These are phyloP conservation scores for Aspergillus diversus DNA, from an alignment of 495 filamentous ascomycete species.

Conservation along the genomic window DNA sequence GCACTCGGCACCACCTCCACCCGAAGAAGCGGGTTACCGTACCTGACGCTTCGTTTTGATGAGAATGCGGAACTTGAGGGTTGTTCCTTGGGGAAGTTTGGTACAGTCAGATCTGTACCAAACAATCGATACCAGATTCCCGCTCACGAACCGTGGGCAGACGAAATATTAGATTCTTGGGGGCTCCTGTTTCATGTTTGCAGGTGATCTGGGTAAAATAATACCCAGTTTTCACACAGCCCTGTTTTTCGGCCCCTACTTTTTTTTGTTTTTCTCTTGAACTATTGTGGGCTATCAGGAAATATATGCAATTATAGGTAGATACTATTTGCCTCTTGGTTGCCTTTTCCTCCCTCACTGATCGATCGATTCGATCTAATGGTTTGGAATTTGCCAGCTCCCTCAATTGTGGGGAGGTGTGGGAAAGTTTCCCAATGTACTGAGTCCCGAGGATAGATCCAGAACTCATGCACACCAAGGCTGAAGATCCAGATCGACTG, in stretches of 20 bases:
- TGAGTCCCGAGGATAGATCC: neutral
- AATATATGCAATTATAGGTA: no score
- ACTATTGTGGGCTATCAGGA: no score
- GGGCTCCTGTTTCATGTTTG: no score
- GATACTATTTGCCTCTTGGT: slow-evolving; percentile 7
- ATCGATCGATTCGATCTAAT: neutral
- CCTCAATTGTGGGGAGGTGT: neutral
- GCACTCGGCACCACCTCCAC: no score
- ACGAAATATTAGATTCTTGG: no score
- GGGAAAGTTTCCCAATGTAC: neutral
- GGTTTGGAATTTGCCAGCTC: neutral
- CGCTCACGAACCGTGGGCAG: slow-evolving; percentile 11
- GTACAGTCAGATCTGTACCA: slow-evolving; percentile 9
- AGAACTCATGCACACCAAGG: slow-evolving; percentile 8
- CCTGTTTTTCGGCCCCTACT: neutral
- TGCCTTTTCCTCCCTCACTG: neutral
- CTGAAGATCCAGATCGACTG: slow-evolving; percentile 8
- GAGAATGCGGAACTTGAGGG: no score
- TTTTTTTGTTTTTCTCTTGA: no score
- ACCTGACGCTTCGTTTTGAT: neutral
- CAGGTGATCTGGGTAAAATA: neutral
- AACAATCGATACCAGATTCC: slow-evolving; percentile 8
- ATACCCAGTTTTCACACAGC: neutral
- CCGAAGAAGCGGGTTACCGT: neutral
- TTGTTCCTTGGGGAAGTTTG: slow-evolving; percentile 1